phyloP scores from a whole-genome alignment of 2,329 filamentous ascomycete genomes.

The Trichoderma polysporum region DNA sequence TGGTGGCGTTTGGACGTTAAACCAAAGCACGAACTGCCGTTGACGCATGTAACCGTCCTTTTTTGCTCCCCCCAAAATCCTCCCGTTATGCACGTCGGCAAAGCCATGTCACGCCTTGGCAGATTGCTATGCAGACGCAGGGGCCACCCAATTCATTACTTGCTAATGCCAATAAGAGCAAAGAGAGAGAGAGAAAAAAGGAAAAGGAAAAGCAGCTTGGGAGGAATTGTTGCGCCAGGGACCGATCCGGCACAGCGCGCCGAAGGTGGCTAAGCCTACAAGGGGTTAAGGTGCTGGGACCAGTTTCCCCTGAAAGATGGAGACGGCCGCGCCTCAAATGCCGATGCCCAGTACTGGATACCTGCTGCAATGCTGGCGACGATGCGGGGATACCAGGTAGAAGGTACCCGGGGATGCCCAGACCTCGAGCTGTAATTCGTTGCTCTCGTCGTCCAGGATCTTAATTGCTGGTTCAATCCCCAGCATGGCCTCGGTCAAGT shows the following conservation, averaged over 20 bases:
- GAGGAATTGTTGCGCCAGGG: conserved; percentile 6
- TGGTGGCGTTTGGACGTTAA: too few species aligned
- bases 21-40: not conserved
- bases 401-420: not conserved
- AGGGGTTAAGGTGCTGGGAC: not conserved
- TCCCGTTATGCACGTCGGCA: conserved; percentile 4
- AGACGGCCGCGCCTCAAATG: not conserved
- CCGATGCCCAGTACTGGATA: not conserved
- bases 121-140: not conserved
- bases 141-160: not conserved
- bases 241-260: conserved; percentile 18
- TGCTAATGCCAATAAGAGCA: not conserved
- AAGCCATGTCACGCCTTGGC: not conserved
- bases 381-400: not conserved
- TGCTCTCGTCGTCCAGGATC: not conserved
- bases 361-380: not conserved
- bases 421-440: not conserved
- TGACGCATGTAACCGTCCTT: not conserved
- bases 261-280: conserved; percentile 1
- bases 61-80: not conserved
- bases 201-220: not conserved
- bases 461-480: conserved; percentile 1
- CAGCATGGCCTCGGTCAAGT: not conserved
- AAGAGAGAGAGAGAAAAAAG: not conserved
- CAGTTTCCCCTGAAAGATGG: conserved; percentile 20